These are phyloP conservation scores for Sporobolus alterniflorus DNA, from an alignment of 202 grass and related monocot species.

Conservation along the genomic window DNA sequence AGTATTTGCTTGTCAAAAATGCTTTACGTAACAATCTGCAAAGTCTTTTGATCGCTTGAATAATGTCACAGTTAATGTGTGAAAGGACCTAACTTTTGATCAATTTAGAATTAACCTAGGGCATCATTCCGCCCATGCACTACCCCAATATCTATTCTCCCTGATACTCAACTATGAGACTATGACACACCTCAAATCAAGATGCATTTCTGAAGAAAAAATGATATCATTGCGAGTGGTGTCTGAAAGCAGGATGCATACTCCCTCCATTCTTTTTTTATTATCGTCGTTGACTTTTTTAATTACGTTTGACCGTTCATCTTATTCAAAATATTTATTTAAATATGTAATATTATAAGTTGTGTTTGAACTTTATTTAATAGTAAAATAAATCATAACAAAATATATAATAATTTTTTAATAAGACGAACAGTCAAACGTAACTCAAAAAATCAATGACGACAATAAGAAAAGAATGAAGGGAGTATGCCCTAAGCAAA, in stretches of 20 bases:
- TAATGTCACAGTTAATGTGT: not conserved
- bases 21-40: not conserved
- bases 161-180: slow-evolving; percentile 7
- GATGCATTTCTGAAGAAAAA: slow-evolving; percentile 19
- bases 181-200: slow-evolving; percentile 32
- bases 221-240: slow-evolving; percentile 4
- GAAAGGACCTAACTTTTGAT: not conserved
- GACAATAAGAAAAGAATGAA: no score
- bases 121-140: not conserved
- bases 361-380: no score
- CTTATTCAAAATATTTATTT: no score
- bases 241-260: slow-evolving; percentile 26
- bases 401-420: no score
- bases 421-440: no score
- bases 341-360: no score
- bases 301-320: no score
- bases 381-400: no score
- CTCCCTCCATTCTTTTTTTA: no score
- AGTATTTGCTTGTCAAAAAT: slow-evolving; percentile 16
- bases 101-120: not conserved
- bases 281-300: no score
- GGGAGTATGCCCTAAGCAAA: slow-evolving; percentile 33
- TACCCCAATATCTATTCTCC: not conserved
- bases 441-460: no score
- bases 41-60: not conserved